Base-by-base conservation (phyloP, 257 asterid species). In the Knoxia roxburghii region DNA sequence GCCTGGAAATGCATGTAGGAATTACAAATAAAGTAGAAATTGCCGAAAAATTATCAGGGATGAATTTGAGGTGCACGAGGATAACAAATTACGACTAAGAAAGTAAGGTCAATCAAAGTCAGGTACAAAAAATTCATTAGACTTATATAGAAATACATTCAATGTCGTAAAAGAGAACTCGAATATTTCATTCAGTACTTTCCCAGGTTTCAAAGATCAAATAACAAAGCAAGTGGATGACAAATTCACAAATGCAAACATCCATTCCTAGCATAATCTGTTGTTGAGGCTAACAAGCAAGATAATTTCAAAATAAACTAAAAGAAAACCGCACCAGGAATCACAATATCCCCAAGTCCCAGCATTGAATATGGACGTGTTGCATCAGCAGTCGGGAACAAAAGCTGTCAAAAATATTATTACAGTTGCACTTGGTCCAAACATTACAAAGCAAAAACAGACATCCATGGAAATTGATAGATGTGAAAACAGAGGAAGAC, bases 301-400 rank as follows among this genome's bases (percentile, higher is more conserved):
- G 4, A 33, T 9, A 37, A 3, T 37, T 37, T 9, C 41, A 37
- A 37, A 9, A 46, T 1, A 48, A 4, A 2, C 23, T 2, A n/a
- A 65, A 33, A 0, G 56, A 51, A 50, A 32, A 0, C 11, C 69
- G 45, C 81, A 90, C 99, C 99, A 63, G 99, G 99, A 76, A 94
- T 88, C 49, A 94, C 99, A 61, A 88, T 94, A 73, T 94, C 99
- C 69, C 99, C 99, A 65, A 94, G 99, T 72, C 97, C 99, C 67
- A 94, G 80, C 99, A 94, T 94, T 29, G 99, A 94, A 83, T 88
- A 94, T 45, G 99, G 99, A 15, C 97, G 96, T 17, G 85, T 71
- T 20, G 92, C 43, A 72, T 90, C 92, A 62, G 88, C 72, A 39
- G 97, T 90, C 14, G 97, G 99, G 87, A 94, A 94, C 71, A 90